Base-by-base conservation (phyloP, 2,329 filamentous ascomycete species). In the Ophiocordyceps camponoti-rufipedis region DNA sequence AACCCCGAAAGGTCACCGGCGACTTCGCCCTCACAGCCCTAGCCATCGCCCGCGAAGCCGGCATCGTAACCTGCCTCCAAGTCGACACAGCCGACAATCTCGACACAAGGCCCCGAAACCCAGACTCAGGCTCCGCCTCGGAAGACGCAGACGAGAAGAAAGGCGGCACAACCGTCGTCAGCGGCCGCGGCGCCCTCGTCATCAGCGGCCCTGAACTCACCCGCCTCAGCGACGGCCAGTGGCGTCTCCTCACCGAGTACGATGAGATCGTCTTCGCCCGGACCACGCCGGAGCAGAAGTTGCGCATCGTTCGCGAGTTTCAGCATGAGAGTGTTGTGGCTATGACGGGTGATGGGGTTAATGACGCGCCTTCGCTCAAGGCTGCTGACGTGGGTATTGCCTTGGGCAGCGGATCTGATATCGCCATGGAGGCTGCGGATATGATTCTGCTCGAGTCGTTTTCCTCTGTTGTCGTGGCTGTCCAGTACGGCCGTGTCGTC, bases 281-380 rank as follows among this genome's bases (percentile, higher is more conserved):
- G 12, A 87, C 82, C 0, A 86, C 82, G 0, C 82, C 82, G 0
- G 82, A 87, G 54, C 82, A 87, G 56, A 88, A 88, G 57, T 71
- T 87, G 7, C 76, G 80, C 32, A 87, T 87, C 49, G 82, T 88
- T n/a, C 74, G 74, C 29, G 81, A 84, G 56, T 79, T 86, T 49
- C 82, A 85, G 55, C 61, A 68, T 9, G 67, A 72, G 55, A 81
- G 51, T 60, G 80, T 83, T 2, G 76, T 93, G 1, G 85, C 79
- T 38, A 91, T 93, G 75, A 84, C 88, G 2, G 86, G 85, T 35
- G 85, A 93, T 53, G 85, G 86, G 16, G 85, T 89, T 52, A 93
- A 93, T 54, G 86, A 94, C 55, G 82, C 85, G 0, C 85, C 85
- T 0, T 85, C 85, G 2, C 72, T 94, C 4, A 78, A 82, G 2